Evolutionary conservation across 805 yeast species (phyloP).

Genomic region (Kluyveromyces nonfermentans): DNA sequence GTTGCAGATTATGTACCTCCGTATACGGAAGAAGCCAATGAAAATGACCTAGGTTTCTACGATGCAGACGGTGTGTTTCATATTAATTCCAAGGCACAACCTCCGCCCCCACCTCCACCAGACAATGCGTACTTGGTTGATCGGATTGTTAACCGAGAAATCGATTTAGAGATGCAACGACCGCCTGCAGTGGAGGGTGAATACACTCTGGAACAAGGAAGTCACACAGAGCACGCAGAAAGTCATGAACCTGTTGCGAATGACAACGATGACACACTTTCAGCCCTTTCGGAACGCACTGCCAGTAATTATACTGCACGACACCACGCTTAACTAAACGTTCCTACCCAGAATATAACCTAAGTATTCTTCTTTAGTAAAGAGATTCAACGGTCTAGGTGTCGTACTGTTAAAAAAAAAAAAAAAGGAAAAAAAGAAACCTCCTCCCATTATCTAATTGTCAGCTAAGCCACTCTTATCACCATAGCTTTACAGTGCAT

Average conservation of each 20-base stretch:
- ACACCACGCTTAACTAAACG: no score
- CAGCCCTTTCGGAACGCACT: background rate
- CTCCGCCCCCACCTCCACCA: slow-evolving; percentile 23
- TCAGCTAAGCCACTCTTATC: no score
- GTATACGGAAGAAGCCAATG: slow-evolving; percentile 57
- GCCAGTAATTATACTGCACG: no score
- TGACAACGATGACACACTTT: background rate
- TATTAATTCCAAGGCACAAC: slow-evolving; percentile 27
- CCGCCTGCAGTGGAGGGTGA: background rate
- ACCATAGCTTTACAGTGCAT: no score
- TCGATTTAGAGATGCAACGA: slow-evolving; percentile 2
- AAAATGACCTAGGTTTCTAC: slow-evolving; percentile 69
- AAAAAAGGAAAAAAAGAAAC: no score
- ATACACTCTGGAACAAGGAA: background rate
- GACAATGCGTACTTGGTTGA: slow-evolving; percentile 1
- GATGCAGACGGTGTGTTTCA: slow-evolving; percentile 51
- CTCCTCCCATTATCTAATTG: no score
- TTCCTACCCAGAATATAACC: no score
- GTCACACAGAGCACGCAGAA: background rate
- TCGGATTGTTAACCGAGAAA: background rate
- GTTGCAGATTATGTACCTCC: slow-evolving; percentile 55
- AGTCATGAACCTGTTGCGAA: background rate
- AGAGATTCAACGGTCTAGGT: no score
- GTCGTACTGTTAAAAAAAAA: no score
- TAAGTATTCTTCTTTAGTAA: no score